Evolutionary conservation across 164 flowering plant genomes (phyloP), one percentile per base, ranked within the genome.

Genomic region (Umbellularia californica): DNA sequence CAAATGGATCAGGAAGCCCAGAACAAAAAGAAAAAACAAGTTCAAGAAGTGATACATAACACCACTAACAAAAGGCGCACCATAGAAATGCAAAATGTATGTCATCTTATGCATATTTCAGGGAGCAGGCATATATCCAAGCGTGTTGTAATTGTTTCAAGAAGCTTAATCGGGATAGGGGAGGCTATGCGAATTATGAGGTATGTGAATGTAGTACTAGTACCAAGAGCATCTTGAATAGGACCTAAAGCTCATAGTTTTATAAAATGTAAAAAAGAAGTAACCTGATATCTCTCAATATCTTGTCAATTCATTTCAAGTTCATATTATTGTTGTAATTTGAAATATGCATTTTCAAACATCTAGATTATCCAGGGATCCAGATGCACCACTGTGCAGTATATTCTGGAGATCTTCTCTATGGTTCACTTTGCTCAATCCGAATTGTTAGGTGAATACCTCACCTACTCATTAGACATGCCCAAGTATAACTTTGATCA

Each of bases 111-210:
- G 13, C 58, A 23, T 28, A 17, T 50, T 81, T 72, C 80, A 84
- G 86, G 84, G 68, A 74, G 67, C 22, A 41, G 58, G 14, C 47
- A 50, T 69, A 27, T 47, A 51, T 70, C 51, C 4, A 82, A 76
- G 58, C 71, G 75, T 41, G 67, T 82, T 10, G 75, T 79, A 14
- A 76, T 92, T 73, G 27, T 75, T 75, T 64, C 90, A 0, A 91
- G 80, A 84, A 91, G 72, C 79, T 4, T 87, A 23, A 87, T 88
- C 0, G 93, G 93, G 10, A 81, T 94, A 70, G 92, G 88, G 81
- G 98, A 92, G 81, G 91, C 94, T 55, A 83, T 92, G 81, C 85
- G 87, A 78, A 87, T 92, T 41, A 81, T 73, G 76, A 94, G 92
- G 96, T 94, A 80, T 3, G 41, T 51, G 10, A 41, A 41, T 63